Conservation (phyloP, 2,329 filamentous ascomycete species). For the Periconia sp. region DNA sequence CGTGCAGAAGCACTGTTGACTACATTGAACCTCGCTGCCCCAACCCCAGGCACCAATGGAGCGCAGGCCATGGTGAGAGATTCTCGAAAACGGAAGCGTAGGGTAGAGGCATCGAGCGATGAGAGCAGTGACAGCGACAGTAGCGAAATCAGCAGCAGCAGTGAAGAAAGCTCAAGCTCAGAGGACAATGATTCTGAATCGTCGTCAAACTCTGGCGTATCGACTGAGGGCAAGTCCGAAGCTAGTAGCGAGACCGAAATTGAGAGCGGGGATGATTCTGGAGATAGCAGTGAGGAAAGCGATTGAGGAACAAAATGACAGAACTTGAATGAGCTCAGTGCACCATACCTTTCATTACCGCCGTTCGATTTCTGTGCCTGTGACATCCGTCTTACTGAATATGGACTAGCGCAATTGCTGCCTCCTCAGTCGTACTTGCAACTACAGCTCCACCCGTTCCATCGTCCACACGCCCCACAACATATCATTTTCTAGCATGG, state of each 20-base stretch:
- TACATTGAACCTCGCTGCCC: slow-evolving; percentile 34
- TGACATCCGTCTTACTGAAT: no score
- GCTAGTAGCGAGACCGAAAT: slow-evolving; percentile 10
- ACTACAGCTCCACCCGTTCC: no score
- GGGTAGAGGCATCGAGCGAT: slow-evolving; percentile 36
- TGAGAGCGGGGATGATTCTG: not conserved
- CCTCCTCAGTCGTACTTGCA: no score
- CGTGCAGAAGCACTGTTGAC: slow-evolving; percentile 39
- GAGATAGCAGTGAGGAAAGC: slow-evolving; percentile 10
- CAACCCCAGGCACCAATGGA: slow-evolving; percentile 16
- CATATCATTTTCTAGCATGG: slow-evolving; percentile 8
- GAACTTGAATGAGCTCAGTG: no score
- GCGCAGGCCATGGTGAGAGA: slow-evolving; percentile 10
- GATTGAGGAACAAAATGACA: slow-evolving; percentile 11
- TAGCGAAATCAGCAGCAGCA: no score
- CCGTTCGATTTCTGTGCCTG: no score
- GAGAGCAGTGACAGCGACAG: slow-evolving; percentile 42
- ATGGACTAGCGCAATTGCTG: no score
- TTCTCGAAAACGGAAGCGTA: slow-evolving; percentile 35
- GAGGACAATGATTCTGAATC: slow-evolving; percentile 21
- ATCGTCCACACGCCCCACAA: no score
- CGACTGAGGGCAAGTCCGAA: slow-evolving; percentile 5
- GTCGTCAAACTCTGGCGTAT: slow-evolving; percentile 7
- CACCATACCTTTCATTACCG: no score
- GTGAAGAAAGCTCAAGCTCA: slow-evolving; percentile 30